Conservation (phyloP, 2,329 filamentous ascomycete genomes). For the Mariannaea elegans region DNA sequence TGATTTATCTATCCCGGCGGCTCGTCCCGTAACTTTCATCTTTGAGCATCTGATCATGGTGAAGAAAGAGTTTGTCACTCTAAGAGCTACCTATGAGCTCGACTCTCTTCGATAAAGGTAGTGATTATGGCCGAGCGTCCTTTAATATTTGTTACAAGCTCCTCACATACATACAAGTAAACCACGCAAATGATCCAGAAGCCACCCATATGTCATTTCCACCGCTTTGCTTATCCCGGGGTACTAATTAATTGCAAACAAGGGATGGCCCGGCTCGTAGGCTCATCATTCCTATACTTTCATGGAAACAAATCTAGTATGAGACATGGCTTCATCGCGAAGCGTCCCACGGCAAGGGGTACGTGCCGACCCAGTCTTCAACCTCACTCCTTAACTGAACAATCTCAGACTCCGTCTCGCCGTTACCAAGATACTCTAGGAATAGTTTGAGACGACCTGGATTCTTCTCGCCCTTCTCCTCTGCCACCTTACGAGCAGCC, state of each 20-base stretch:
- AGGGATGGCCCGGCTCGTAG: neutral
- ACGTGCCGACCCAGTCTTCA: conserved; percentile 80
- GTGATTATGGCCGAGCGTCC: neutral
- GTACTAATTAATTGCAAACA: conserved; percentile 2
- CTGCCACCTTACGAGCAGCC: conserved; percentile 73
- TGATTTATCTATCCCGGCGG: neutral
- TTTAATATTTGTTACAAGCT: neutral
- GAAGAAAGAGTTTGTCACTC: too few species aligned
- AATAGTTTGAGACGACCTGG: conserved; percentile 73
- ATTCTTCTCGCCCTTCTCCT: conserved; percentile 72
- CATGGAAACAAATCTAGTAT: neutral
- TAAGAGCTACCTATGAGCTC: too few species aligned
- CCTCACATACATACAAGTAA: neutral
- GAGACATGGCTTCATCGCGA: conserved; percentile 34
- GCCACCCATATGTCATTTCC: neutral
- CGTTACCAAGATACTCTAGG: conserved; percentile 72
- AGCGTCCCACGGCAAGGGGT: conserved; percentile 73
- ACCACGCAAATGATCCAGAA: neutral
- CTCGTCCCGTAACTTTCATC: too few species aligned
- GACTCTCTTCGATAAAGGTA: neutral
- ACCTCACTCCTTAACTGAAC: conserved; percentile 78
- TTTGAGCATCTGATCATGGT: too few species aligned
- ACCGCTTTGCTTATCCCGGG: neutral
- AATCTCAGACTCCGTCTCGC: conserved; percentile 74
- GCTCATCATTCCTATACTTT: neutral